Base-by-base conservation (phyloP, 495 filamentous ascomycete genomes). In the Neurospora africana region DNA sequence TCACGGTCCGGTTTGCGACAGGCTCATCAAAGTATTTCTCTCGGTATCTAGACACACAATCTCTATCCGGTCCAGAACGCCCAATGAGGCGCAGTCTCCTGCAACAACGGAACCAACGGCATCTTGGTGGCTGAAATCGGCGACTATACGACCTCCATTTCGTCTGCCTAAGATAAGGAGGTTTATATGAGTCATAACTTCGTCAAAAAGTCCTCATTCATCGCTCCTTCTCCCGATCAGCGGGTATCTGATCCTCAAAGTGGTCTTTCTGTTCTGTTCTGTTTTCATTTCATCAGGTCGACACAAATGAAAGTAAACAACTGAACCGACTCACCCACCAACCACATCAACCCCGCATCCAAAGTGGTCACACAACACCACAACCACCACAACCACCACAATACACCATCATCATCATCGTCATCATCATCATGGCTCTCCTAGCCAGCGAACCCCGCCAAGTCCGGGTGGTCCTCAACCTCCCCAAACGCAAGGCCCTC, bases 401-500 rank as follows among this genome's bases (percentile, higher is more conserved):
- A 36, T 1, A 9, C 7, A 7, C 36, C 8, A 17, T 35, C 19
- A 53, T 36, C 27, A 85, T 85, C 7, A 17, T 23, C 23, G 41
- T 39, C 4, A 17, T 23, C 23, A 53, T 39, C 27, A 70, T 27
- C 37, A 85, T 85, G 83, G 83, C 83, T 65, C 84, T 83, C 43
- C 79, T 83, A 33, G 82, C 78, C 37, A 80, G 39, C 38, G 84
- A 85, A 41, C 84, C 84, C 19, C 78, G 82, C 68, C 82, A 82
- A 39, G 68, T 85, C 35, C 81, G 83, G n/a, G 73, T 83, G 9
- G 79, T 82, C 10, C 75, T 86, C n/a, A 82, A 84, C 68, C 78
- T 76, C 68, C 78, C 81, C 33, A 79, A 78, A 38, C 82, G 84
- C 73, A 81, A 78, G 71, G 81, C 78, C 4, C 79, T 84, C 23